Conservation (phyloP, 2,329 filamentous ascomycete species). For the Berkeleyomyces basicola region DNA sequence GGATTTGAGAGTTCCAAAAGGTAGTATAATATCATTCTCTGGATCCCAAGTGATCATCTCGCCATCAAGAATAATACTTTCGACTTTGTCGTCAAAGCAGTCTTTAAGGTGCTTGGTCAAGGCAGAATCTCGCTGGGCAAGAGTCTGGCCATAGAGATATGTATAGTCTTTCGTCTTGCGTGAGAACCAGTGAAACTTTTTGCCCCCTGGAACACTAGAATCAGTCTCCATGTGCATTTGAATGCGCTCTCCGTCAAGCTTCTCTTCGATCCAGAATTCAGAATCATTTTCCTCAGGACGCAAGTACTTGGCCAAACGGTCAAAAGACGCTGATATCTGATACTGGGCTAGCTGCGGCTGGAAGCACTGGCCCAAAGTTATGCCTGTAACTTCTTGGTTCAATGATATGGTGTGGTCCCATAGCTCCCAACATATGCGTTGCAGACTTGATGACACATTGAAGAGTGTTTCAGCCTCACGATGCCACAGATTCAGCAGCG, state of each 20-base stretch:
- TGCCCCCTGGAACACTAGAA: constrained; percentile 47
- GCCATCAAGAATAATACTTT: constrained; percentile 81
- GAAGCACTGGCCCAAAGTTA: constrained; percentile 84
- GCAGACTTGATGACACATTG: constrained; percentile 77
- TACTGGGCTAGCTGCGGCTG: constrained; percentile 92
- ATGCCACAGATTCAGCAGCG: constrained; percentile 70
- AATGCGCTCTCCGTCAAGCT: constrained; percentile 92
- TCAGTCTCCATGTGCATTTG: constrained; percentile 84
- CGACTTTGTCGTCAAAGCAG: constrained; percentile 61
- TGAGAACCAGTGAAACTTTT: constrained; percentile 76
- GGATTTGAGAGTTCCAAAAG: constrained; percentile 86
- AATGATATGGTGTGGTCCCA: constrained; percentile 56
- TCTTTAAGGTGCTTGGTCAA: constrained; percentile 63
- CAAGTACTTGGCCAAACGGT: constrained; percentile 57
- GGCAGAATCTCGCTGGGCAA: constrained; percentile 58
- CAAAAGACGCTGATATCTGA: constrained; percentile 60
- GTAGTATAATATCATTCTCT: constrained; percentile 63
- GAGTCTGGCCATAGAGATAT: constrained; percentile 70
- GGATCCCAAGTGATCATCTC: constrained; percentile 99
- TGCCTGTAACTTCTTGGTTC: constrained; percentile 55
- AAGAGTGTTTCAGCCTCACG: constrained; percentile 63
- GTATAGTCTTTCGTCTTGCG: constrained; percentile 94
- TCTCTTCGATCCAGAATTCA: constrained; percentile 95
- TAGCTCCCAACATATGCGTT: constrained; percentile 88
- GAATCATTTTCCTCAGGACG: constrained; percentile 50